phyloP scores from a whole-genome alignment of 495 filamentous ascomycete genomes.

The Neurospora intermedia region DNA sequence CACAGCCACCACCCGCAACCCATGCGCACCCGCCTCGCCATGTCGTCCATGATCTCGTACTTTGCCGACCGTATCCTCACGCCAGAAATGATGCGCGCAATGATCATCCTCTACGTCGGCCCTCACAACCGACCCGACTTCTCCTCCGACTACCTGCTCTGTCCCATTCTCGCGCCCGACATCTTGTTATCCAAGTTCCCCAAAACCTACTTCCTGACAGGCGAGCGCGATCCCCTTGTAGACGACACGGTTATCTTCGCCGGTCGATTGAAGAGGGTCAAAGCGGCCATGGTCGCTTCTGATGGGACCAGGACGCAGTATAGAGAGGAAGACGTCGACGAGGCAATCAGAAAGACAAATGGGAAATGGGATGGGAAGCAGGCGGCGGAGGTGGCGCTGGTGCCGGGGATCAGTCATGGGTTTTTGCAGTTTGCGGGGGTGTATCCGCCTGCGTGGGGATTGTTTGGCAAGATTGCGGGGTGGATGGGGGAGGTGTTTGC shows the following conservation, averaged over 20 bases:
- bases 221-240: conserved; percentile 88
- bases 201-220: conserved; percentile 85
- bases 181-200: conserved; percentile 71
- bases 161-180: conserved; percentile 82
- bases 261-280: conserved; percentile 72
- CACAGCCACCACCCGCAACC: conserved; percentile 43
- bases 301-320: conserved; percentile 21
- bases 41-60: conserved; percentile 94
- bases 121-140: conserved; percentile 90
- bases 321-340: conserved; percentile 13
- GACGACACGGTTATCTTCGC: conserved; percentile 97
- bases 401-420: conserved; percentile 84
- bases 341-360: not conserved
- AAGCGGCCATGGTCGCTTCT: conserved; percentile 45
- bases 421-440: conserved; percentile 83
- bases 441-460: conserved; percentile 77
- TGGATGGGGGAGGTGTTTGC: conserved; percentile 72
- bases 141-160: conserved; percentile 78
- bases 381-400: conserved; percentile 67
- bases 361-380: conserved; percentile 60
- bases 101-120: conserved; percentile 97
- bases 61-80: conserved; percentile 91
- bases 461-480: conserved; percentile 58
- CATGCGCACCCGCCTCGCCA: conserved; percentile 79
- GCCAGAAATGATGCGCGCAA: conserved; percentile 97